phyloP scores from a whole-genome alignment of 2,329 filamentous ascomycete species.

The Epichloe hybrida region DNA sequence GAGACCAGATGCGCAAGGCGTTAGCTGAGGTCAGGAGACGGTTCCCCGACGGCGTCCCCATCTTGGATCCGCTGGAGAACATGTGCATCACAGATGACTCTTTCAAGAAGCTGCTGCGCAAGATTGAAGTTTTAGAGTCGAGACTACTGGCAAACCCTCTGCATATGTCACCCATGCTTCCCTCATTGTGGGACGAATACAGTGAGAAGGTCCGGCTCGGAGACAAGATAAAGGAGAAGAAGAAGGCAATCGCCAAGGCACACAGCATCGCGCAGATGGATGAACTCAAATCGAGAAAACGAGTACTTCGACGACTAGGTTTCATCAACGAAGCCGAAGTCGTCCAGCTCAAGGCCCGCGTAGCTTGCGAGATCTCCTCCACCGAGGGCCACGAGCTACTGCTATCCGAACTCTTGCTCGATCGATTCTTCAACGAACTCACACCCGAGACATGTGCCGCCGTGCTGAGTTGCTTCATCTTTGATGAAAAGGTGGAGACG shows the following conservation, averaged over 20 bases:
- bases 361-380: conserved; percentile 94
- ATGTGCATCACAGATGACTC: conserved; percentile 88
- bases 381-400: conserved; percentile 83
- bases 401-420: conserved; percentile 85
- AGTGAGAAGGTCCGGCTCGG: conserved; percentile 61
- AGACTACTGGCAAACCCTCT: conserved; percentile 78
- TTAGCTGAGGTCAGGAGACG: conserved; percentile 70
- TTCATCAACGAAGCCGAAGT: conserved; percentile 96
- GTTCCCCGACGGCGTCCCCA: conserved; percentile 83
- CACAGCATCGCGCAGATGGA: conserved; percentile 87
- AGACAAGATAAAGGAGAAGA: conserved; percentile 73
- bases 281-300: conserved; percentile 90
- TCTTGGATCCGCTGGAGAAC: conserved; percentile 87
- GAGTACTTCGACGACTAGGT: conserved; percentile 80
- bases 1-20: conserved; percentile 51
- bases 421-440: conserved; percentile 95
- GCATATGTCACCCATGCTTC: conserved; percentile 75
- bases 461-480: conserved; percentile 86
- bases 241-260: conserved; percentile 74
- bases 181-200: conserved; percentile 79
- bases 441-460: conserved; percentile 77
- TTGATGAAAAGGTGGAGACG: conserved; percentile 87
- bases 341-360: conserved; percentile 90
- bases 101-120: conserved; percentile 85
- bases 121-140: conserved; percentile 94